A percentile compares a stretch with the other conserved stretches of the same genome.
These are phyloP conservation scores for Alternaria sp. DNA, from an alignment of 2,329 filamentous ascomycete species.

Conservation along the genomic window DNA sequence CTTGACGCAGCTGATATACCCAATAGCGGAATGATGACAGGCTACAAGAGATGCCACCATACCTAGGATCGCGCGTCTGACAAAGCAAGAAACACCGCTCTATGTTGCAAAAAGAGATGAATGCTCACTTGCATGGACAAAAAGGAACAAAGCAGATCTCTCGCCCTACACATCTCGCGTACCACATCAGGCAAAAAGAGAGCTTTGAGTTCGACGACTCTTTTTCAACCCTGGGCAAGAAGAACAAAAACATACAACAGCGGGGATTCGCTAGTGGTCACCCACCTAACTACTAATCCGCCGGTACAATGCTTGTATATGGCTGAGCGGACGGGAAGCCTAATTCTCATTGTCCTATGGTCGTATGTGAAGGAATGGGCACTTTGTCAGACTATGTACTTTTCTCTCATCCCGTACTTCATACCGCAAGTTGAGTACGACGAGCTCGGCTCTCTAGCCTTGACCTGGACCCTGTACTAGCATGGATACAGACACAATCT, in stretches of 20 bases:
- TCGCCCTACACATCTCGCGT: too few relatives aligned
- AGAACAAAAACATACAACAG: neutral
- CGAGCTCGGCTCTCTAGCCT: neutral
- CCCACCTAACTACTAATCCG: neutral
- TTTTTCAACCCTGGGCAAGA: neutral
- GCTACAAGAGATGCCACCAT: neutral
- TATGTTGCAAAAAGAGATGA: neutral
- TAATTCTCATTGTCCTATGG: neutral
- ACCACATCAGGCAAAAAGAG: neutral
- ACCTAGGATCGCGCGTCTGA: neutral
- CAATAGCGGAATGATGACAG: neutral
- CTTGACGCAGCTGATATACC: neutral
- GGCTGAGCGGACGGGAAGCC: neutral
- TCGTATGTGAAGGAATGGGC: neutral
- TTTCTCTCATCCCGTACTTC: too few relatives aligned
- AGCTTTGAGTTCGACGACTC: accelerated
- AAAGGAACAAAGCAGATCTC: neutral
- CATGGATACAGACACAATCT: neutral
- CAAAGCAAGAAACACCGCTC: neutral
- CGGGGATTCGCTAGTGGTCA: neutral
- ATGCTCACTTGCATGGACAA: neutral
- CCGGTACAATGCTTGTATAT: neutral
- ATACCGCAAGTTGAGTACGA: too few relatives aligned
- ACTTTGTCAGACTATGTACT: neutral
- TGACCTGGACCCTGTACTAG: neutral